Conservation (phyloP, 2,329 filamentous ascomycete species). For the Ceratocystis albifundus region DNA sequence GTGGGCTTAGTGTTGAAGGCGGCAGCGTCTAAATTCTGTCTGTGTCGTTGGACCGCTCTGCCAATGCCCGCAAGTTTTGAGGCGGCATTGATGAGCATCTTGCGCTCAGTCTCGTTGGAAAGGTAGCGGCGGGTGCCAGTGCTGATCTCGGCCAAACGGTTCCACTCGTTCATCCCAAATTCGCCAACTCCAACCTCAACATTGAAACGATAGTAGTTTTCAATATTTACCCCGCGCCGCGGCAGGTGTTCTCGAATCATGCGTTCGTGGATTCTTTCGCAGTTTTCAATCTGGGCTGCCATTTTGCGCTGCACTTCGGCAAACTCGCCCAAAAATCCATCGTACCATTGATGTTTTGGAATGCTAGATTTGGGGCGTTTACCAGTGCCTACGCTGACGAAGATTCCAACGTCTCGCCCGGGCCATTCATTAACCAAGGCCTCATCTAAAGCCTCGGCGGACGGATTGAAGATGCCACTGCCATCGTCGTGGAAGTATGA, state of each 20-base stretch:
- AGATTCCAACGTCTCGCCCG: slow-evolving; percentile 79
- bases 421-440: slow-evolving; percentile 91
- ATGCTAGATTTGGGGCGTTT: slow-evolving; percentile 56
- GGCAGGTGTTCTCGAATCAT: slow-evolving; percentile 71
- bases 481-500: slow-evolving; percentile 92
- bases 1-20: neutral
- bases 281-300: slow-evolving; percentile 85
- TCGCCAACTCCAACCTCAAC: slow-evolving; percentile 93
- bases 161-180: slow-evolving; percentile 98
- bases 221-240: slow-evolving; percentile 66
- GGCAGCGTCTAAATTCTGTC: neutral
- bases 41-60: slow-evolving; percentile 54
- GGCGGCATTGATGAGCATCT: slow-evolving; percentile 63
- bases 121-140: slow-evolving; percentile 83
- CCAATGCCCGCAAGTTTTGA: slow-evolving; percentile 70
- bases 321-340: slow-evolving; percentile 84
- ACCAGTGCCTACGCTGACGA: slow-evolving; percentile 89
- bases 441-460: slow-evolving; percentile 76
- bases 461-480: slow-evolving; percentile 79
- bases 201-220: slow-evolving; percentile 94
- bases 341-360: slow-evolving; percentile 73
- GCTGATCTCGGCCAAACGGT: slow-evolving; percentile 85
- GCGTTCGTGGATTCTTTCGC: slow-evolving; percentile 76
- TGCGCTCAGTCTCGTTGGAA: slow-evolving; percentile 58
- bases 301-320: slow-evolving; percentile 70